Base-by-base conservation (phyloP, 345 rosid species). In the Populus davidiana region DNA sequence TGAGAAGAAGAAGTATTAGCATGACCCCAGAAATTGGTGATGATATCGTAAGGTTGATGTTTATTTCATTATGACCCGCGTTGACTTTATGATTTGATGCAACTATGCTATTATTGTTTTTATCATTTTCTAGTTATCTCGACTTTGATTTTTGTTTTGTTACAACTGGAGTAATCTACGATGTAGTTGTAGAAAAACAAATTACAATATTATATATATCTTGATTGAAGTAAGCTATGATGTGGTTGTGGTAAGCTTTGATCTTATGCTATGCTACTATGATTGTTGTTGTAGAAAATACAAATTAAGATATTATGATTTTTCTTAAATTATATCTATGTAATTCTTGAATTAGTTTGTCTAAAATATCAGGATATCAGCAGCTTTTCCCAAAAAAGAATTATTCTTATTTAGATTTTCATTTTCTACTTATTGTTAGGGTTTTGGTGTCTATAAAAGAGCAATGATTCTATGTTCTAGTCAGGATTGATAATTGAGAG, bases 21-120 rank as follows among this genome's bases (percentile, higher is more conserved):
- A 92, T 96, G 83, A 94, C 99, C 74, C 98, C 98, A 5, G 97
- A 94, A 88, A 94, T 96, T 83, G 94, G 99, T 41, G 99, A 96
- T 88, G 97, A 96, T 84, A 94, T 96, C 49, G 99, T 92, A 79
- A 96, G 99, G 99, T 96, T 86, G 86, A 77, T 86, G 49, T 69
- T 56, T 69, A 13, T 77, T 69, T 5, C 33, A 68, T 70, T 25
- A 8, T 41, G n/a, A 36, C 25, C 2, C 10, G 2, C 18, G 18
- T 21, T 29, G 1, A 56, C 41, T 25, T 23, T 47, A 31, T 75
- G 50, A 18, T 44, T 14, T 49, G 62, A 65, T 6, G n/a, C 47
- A 33, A 20, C 5, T 44, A 31, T 25, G 17, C 44, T 64, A 36
- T 36, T 5, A 13, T 36, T 56, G 21, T 59, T 9, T 36, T 72